phyloP scores from a whole-genome alignment of 179 eudicot species.

The Gypsophila paniculata region DNA sequence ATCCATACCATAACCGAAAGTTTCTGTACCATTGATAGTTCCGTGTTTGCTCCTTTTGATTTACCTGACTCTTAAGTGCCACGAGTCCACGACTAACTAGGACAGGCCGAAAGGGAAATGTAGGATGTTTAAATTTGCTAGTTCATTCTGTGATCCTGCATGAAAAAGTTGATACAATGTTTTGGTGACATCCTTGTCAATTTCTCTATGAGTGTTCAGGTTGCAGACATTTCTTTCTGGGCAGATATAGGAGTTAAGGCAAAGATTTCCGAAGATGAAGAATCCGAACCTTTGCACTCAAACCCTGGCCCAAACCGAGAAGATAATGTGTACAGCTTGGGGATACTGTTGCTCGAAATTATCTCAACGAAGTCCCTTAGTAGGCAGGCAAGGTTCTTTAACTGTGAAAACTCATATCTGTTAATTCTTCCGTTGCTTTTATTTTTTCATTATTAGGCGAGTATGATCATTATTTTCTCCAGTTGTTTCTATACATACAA shows the following conservation, averaged over 20 bases:
- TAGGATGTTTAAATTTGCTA: no score
- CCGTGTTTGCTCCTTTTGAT: background rate
- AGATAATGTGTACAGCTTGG: constrained; percentile 65
- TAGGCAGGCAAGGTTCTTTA: constrained; percentile 45
- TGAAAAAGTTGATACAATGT: background rate
- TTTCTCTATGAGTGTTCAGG: constrained; percentile 28
- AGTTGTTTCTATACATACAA: background rate
- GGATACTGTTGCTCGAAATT: constrained; percentile 66
- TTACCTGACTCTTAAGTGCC: background rate
- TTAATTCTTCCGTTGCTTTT: background rate
- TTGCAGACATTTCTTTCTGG: constrained; percentile 64
- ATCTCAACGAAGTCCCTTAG: constrained; percentile 60
- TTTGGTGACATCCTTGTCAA: background rate
- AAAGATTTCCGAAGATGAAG: constrained; percentile 40
- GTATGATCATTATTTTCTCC: background rate
- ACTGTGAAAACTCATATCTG: background rate
- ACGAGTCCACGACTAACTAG: background rate
- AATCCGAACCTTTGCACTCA: constrained; percentile 38
- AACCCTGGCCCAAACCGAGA: constrained; percentile 47
- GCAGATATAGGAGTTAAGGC: constrained; percentile 42
- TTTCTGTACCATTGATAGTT: background rate
- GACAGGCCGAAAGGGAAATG: no score
- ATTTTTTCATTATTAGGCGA: background rate
- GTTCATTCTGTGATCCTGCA: background rate
- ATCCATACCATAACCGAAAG: background rate